phyloP scores from a whole-genome alignment of 1,139 yeast species.

The Yamadazyma epiphylla region DNA sequence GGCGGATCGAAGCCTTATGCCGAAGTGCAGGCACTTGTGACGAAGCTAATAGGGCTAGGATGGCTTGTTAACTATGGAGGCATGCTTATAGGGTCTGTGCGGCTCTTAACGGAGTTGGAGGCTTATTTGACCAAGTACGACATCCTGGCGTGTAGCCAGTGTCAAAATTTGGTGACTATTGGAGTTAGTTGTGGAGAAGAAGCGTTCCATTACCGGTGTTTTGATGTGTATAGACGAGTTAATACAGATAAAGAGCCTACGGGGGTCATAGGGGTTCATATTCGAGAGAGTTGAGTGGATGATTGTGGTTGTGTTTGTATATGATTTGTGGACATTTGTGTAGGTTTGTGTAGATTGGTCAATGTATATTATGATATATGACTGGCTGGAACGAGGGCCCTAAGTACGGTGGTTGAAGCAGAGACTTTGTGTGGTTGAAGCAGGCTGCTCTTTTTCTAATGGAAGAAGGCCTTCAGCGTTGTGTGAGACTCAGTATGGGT shows the following conservation, averaged over 20 bases:
- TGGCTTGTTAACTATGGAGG: slow-evolving; percentile 41
- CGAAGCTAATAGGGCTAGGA: slow-evolving; percentile 44
- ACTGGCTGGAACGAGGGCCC: too few species aligned
- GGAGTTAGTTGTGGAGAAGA: slow-evolving; percentile 41
- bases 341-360: too few species aligned
- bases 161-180: slow-evolving; percentile 53
- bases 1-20: slow-evolving; percentile 20
- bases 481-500: not conserved
- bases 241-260: too few species aligned
- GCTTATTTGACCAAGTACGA: slow-evolving; percentile 41
- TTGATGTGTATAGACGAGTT: slow-evolving; percentile 31
- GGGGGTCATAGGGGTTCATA: too few species aligned
- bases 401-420: too few species aligned
- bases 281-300: too few species aligned
- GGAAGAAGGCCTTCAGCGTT: slow-evolving; percentile 2
- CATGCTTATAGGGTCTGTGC: slow-evolving; percentile 33
- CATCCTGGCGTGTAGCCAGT: slow-evolving; percentile 46
- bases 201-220: slow-evolving; percentile 52
- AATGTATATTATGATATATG: too few species aligned
- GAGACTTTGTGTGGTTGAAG: too few species aligned
- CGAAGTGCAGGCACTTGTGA: slow-evolving; percentile 35
- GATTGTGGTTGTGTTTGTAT: too few species aligned
- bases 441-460: too few species aligned
- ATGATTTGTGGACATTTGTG: too few species aligned
- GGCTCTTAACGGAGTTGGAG: slow-evolving; percentile 47